phyloP scores from a whole-genome alignment of 2,329 filamentous ascomycete species.

The Neurospora crassa region DNA sequence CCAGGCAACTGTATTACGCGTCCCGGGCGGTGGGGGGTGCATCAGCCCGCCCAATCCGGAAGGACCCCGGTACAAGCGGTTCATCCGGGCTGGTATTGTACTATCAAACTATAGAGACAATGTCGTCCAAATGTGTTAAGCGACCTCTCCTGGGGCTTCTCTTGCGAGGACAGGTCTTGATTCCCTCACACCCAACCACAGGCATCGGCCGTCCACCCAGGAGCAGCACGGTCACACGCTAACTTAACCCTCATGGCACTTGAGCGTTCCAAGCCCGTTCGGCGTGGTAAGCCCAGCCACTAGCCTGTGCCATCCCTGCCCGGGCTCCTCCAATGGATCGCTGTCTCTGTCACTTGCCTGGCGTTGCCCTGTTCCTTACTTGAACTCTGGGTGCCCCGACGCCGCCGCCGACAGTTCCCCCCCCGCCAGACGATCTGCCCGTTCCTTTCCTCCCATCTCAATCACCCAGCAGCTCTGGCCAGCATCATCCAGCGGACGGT shows the following conservation, averaged over 20 bases:
- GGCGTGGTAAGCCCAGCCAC: not conserved
- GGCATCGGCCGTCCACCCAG: not conserved
- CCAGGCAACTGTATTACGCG: not conserved
- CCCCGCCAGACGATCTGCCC: not conserved
- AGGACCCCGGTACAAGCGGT: not conserved
- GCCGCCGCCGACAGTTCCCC: not conserved
- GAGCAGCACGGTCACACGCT: not conserved
- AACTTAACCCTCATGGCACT: not conserved
- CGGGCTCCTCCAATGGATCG: not conserved
- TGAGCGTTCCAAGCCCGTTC: not conserved
- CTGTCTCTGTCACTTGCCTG: not conserved
- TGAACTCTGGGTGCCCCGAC: not conserved
- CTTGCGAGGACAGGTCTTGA: not conserved
- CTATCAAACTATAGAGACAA: not conserved
- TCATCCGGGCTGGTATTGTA: not conserved
- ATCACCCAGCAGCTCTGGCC: not conserved
- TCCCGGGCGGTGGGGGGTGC: not conserved
- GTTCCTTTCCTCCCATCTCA: not conserved
- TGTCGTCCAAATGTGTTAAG: not conserved
- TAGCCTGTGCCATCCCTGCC: not conserved
- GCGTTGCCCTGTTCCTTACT: not conserved
- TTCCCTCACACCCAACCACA: not conserved
- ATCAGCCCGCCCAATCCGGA: not conserved
- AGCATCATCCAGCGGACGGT: not conserved
- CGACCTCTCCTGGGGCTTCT: not conserved